Evolutionary conservation across 177 flowering plant genomes (phyloP).

Genomic region (Telopea speciosissima): DNA sequence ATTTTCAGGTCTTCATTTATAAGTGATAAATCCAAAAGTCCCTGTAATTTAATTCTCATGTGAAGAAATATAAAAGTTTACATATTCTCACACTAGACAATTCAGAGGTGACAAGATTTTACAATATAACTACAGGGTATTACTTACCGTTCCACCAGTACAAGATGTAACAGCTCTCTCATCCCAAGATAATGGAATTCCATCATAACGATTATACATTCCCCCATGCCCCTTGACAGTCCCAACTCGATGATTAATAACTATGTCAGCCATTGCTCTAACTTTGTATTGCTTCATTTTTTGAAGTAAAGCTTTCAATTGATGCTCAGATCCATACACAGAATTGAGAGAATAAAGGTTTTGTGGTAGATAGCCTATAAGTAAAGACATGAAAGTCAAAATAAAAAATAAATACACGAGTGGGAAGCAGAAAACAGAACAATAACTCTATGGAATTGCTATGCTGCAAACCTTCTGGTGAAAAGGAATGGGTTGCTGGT

Average conservation of each 20-base stretch:
- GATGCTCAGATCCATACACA: conserved; percentile 74
- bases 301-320: conserved; percentile 55
- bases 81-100: background rate
- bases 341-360: conserved; percentile 81
- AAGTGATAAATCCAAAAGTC: too few relatives aligned
- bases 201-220: conserved; percentile 86
- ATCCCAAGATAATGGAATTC: conserved; percentile 80
- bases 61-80: background rate
- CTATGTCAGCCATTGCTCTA: conserved; percentile 94
- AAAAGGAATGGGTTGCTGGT: conserved; percentile 67
- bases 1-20: background rate
- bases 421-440: background rate
- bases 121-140: background rate
- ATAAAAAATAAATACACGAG: background rate
- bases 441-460: background rate
- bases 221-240: conserved; percentile 85
- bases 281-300: conserved; percentile 68
- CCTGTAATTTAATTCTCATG: background rate
- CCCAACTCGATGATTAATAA: conserved; percentile 93
- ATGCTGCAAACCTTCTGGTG: conserved; percentile 67
- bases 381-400: conserved; percentile 8
- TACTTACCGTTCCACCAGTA: conserved; percentile 81
- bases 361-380: conserved; percentile 85
- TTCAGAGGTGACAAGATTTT: background rate
- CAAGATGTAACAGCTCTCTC: conserved; percentile 88